Percentiles rank a stretch among this genome's conserved stretches.
Evolutionary conservation across 768 basidiomycete genomes (phyloP).

Genomic region (Termitomyces sp.): DNA sequence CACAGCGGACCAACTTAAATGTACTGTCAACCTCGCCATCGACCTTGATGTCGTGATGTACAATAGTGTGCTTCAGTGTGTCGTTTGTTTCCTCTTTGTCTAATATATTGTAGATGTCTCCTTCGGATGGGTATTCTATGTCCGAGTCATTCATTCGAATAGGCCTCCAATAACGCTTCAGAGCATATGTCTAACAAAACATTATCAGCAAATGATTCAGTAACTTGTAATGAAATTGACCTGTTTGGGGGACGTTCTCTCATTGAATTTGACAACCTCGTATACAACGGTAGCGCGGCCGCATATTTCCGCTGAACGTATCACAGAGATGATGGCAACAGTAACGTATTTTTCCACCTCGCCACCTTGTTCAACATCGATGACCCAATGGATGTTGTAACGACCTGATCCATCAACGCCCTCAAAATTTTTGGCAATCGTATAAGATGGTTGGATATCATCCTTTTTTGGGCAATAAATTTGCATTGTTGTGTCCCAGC

Average conservation of each 20-base stretch:
- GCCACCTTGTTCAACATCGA: background rate
- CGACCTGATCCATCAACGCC: background rate
- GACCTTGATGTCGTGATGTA: background rate
- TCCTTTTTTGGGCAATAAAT: background rate
- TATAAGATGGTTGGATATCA: background rate
- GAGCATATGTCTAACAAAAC: background rate
- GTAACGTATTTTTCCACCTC: too few relatives aligned
- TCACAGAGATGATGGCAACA: background rate
- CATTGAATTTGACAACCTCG: background rate
- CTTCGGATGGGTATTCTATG: background rate
- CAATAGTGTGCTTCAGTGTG: background rate
- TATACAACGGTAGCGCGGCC: slow-evolving; percentile 1
- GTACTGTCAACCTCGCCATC: background rate
- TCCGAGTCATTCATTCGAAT: background rate
- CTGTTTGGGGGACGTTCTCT: background rate
- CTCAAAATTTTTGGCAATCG: background rate
- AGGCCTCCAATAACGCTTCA: slow-evolving; percentile 6
- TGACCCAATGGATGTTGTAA: slow-evolving; percentile 2
- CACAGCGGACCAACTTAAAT: background rate
- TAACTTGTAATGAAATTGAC: background rate
- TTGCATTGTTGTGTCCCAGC: slow-evolving; percentile 8
- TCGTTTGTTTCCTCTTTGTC: background rate
- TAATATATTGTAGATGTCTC: background rate
- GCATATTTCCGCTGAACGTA: background rate
- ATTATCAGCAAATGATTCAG: background rate